These are phyloP conservation scores for Aureobasidium sp. DNA, from an alignment of 2,329 filamentous ascomycete species.

Conservation along the genomic window DNA sequence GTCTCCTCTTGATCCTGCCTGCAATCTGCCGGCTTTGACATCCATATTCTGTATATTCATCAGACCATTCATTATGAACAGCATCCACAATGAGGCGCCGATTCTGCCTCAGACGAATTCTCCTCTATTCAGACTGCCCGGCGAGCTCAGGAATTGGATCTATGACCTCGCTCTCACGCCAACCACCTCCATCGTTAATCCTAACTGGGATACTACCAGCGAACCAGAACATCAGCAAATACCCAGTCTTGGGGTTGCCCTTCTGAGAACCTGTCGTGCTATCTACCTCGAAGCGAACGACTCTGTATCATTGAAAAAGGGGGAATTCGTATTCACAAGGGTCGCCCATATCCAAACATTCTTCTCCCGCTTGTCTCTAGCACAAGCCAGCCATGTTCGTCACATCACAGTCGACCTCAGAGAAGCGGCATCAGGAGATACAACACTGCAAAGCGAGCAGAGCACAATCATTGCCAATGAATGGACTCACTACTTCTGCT, in stretches of 20 bases:
- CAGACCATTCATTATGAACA: not conserved
- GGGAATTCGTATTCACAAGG: conserved; percentile 30
- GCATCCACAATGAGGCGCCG: not conserved
- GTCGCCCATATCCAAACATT: conserved; percentile 25
- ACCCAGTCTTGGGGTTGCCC: conserved; percentile 13
- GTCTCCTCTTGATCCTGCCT: not conserved
- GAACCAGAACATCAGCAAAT: conserved; percentile 8
- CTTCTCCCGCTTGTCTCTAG: conserved; percentile 20
- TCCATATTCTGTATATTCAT: not conserved
- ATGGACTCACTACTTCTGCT: conserved; percentile 29
- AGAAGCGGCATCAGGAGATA: conserved; percentile 16
- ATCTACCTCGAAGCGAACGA: conserved; percentile 27
- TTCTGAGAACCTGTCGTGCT: conserved; percentile 30
- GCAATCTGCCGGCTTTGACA: not conserved
- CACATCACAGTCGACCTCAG: conserved; percentile 31
- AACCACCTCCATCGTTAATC: conserved; percentile 14
- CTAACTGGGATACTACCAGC: not conserved
- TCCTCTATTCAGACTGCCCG: conserved; percentile 15
- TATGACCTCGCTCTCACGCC: conserved; percentile 14
- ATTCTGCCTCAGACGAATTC: conserved; percentile 8
- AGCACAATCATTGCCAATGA: conserved; percentile 18
- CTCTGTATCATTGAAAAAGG: conserved; percentile 25
- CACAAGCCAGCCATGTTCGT: conserved; percentile 20
- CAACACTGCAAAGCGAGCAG: not conserved
- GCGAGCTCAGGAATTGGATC: conserved; percentile 17